Conservation (phyloP, 2,329 filamentous ascomycete species). For the Fusarium protoensiforme region DNA sequence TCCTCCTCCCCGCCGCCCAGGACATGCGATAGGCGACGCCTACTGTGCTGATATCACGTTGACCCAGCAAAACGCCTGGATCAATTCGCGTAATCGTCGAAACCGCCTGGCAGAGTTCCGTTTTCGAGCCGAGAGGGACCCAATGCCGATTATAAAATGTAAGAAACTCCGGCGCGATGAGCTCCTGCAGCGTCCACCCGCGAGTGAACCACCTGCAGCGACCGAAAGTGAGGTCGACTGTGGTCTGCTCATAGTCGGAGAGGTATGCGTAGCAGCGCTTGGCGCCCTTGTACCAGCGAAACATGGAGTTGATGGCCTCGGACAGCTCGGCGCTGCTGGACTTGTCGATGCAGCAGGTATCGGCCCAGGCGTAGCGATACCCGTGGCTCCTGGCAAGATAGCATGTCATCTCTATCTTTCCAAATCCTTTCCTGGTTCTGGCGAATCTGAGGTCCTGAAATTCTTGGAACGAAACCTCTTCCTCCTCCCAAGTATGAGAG, state of each 20-base stretch:
- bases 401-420: conserved; percentile 35
- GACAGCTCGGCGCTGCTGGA: conserved; percentile 21
- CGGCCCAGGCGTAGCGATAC: conserved; percentile 42
- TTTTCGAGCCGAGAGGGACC: not conserved
- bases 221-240: not conserved
- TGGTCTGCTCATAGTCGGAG: not conserved
- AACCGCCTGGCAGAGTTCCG: rapidly evolving
- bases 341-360: conserved; percentile 47
- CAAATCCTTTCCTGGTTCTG: conserved; percentile 11
- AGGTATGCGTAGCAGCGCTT: conserved; percentile 12
- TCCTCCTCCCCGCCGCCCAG: conserved; percentile 5
- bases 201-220: conserved; percentile 5
- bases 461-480: conserved; percentile 43
- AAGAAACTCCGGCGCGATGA: not conserved
- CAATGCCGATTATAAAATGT: conserved; percentile 2
- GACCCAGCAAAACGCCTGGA: not conserved
- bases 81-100: not conserved
- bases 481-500: conserved; percentile 46
- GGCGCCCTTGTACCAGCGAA: conserved; percentile 15
- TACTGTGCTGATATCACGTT: not conserved
- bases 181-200: conserved; percentile 12
- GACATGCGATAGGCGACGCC: not conserved
- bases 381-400: conserved; percentile 30
- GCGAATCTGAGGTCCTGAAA: conserved; percentile 6
- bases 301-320: conserved; percentile 30